Percentiles rank a stretch among this genome's conserved stretches.
These are phyloP conservation scores for Morella rubra DNA, from an alignment of 306 rosid species.

Conservation along the genomic window DNA sequence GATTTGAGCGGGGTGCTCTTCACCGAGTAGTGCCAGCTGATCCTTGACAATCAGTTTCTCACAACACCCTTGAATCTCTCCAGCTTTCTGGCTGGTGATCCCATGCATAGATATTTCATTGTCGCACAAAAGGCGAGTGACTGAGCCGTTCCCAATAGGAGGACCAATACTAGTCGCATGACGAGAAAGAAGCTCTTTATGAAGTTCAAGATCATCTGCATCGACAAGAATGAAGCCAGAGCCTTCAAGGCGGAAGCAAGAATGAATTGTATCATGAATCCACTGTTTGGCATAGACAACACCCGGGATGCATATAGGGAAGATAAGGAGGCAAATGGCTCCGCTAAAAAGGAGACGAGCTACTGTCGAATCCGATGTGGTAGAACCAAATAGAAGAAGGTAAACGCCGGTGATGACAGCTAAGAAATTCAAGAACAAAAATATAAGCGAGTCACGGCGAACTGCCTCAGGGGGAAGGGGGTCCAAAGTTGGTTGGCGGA, in stretches of 20 bases:
- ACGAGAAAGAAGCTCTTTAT: slow-evolving; percentile 49
- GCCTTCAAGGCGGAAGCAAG: slow-evolving; percentile 9
- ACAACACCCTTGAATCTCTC: slow-evolving; percentile 18
- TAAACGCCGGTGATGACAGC: slow-evolving; percentile 73
- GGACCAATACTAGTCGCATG: not conserved
- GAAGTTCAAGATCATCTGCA: slow-evolving; percentile 40
- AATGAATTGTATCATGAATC: slow-evolving; percentile 21
- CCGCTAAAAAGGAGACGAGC: slow-evolving; percentile 55
- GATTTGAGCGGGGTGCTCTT: slow-evolving; percentile 55
- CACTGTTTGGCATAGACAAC: slow-evolving; percentile 38
- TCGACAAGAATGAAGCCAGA: slow-evolving; percentile 27
- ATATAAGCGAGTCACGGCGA: slow-evolving; percentile 37
- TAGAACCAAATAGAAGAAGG: slow-evolving; percentile 50
- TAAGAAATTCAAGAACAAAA: slow-evolving; percentile 55
- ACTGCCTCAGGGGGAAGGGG: slow-evolving; percentile 19
- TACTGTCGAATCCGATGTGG: slow-evolving; percentile 23
- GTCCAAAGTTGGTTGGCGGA: slow-evolving; percentile 40
- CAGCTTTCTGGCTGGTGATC: not conserved
- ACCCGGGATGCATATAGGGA: slow-evolving; percentile 50
- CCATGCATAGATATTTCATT: not conserved
- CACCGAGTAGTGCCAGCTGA: slow-evolving; percentile 43
- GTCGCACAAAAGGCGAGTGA: not conserved
- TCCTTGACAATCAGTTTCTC: slow-evolving; percentile 47
- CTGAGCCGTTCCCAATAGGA: not conserved
- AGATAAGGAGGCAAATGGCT: slow-evolving; percentile 47